Evolutionary conservation across 345 rosid genomes (phyloP).

Genomic region (Arabidopsis suecica): DNA sequence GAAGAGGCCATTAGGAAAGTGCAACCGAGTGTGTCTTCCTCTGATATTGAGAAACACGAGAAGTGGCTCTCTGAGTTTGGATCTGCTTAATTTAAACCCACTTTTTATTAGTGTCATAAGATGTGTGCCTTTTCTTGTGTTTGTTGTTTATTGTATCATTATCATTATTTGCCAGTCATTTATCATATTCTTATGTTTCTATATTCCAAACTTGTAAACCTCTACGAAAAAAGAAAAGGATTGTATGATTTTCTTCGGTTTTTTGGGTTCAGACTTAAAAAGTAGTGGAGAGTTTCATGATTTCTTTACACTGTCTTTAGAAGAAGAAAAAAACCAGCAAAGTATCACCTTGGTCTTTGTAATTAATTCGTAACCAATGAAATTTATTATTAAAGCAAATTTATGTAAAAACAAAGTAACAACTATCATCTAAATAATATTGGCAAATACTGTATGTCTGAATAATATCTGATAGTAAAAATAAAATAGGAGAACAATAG

Average conservation of each 20-base stretch:
- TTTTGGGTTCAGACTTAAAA: neutral
- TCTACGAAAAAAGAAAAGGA: too few relatives aligned
- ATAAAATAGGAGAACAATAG: too few relatives aligned
- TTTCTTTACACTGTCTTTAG: neutral
- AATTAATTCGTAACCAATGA: neutral
- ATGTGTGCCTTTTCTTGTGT: conserved; percentile 3
- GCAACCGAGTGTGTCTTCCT: conserved; percentile 89
- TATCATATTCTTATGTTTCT: conserved; percentile 20
- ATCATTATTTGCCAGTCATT: conserved; percentile 14
- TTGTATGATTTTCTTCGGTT: neutral
- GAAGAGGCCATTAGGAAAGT: conserved; percentile 95
- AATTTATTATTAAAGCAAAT: neutral
- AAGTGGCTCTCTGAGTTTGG: conserved; percentile 97
- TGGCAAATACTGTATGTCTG: too few relatives aligned
- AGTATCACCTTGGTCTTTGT: neutral
- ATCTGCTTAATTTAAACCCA: conserved; percentile 61
- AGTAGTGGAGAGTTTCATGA: neutral
- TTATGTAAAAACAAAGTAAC: too few relatives aligned
- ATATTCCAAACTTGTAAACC: neutral
- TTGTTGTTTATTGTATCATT: conserved; percentile 34
- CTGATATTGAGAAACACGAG: conserved; percentile 95
- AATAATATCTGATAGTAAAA: too few relatives aligned
- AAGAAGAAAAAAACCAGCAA: neutral
- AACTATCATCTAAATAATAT: too few relatives aligned
- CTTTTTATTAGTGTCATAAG: neutral